Evolutionary conservation across 345 rosid species (phyloP).

Genomic region (Iberis pinnata): DNA sequence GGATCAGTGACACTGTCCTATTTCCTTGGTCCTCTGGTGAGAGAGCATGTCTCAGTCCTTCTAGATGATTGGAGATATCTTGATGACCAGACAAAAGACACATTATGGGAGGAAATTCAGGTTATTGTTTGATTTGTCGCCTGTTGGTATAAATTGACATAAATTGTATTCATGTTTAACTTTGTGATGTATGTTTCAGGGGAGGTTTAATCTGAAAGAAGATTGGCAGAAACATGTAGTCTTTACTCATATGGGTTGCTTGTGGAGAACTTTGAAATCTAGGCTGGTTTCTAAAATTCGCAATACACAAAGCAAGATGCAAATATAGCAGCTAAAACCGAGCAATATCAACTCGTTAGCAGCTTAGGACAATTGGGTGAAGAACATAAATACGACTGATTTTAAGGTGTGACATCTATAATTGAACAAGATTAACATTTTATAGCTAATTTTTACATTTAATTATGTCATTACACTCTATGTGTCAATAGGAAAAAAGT

Average conservation of each 20-base stretch:
- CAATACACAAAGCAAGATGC: not conserved
- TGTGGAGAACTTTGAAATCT: not conserved
- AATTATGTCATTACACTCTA: no score
- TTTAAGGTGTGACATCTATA: no score
- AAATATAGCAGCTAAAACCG: not conserved
- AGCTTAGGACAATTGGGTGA: no score
- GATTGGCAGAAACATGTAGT: not conserved
- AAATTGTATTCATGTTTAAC: not conserved
- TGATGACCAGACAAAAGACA: no score
- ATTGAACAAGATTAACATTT: no score
- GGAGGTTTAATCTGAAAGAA: not conserved
- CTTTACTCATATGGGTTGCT: not conserved
- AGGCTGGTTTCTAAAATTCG: not conserved
- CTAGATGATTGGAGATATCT: not conserved
- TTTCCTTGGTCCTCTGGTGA: not conserved
- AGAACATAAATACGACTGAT: no score
- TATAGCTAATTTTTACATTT: no score
- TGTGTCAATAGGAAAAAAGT: constrained; percentile 8
- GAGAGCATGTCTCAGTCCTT: not conserved
- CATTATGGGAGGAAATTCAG: not conserved
- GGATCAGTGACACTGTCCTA: not conserved
- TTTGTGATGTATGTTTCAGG: not conserved
- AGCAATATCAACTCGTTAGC: no score
- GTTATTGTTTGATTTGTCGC: not conserved
- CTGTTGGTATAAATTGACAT: not conserved